Evolutionary conservation across 306 rosid species (phyloP), one percentile per base, ranked within the genome.

Genomic region (Castanea mollissima): DNA sequence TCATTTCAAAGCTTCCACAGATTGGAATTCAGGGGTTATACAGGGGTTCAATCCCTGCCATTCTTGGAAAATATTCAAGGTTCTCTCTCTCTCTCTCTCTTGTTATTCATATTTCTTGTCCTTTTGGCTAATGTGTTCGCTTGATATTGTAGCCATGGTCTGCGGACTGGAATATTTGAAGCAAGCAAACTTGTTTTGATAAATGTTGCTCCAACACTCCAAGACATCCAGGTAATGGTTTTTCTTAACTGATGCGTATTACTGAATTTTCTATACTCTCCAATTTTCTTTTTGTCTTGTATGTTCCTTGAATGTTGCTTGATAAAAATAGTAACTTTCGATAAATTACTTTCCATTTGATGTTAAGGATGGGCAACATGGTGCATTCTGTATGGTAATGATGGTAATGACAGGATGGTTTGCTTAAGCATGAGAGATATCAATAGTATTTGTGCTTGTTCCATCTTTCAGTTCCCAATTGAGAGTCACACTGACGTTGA

Each of bases 31-130:
- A n/a, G 52, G 94, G 98, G 75, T 68, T 96, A 76, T 96, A 93
- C 86, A 85, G 99, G 77, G 99, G 99, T 19, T 96, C 99, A 74
- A 89, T 91, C 78, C 98, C 99, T 73, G 99, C 99, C 69, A 93
- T 96, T 87, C 93, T 96, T 75, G 98, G 99, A 82, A 98, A 96
- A 83, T 96, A 93, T 88, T 93, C 98, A 59, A 91, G 99, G 99
- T 96, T 41, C 75, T 69, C 60, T 34, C 41, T 65, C 38, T 64
- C 70, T 58, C 60, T 75, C 54, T 54, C 59, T 74, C 46, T 52
- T 56, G 23, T 27, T 77, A 56, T 56, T 77, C 15, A 38, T 55
- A 27, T 54, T 49, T 69, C 23, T 71, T 58, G 21, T 76, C 58
- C 70, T 34, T 75, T 79, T 79, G 79, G 80, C 84, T 91, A 27